Percentiles rank a stretch among this genome's conserved stretches.
Conservation (phyloP, 2,329 filamentous ascomycete species). For the Emmonsiellopsis sp. region DNA sequence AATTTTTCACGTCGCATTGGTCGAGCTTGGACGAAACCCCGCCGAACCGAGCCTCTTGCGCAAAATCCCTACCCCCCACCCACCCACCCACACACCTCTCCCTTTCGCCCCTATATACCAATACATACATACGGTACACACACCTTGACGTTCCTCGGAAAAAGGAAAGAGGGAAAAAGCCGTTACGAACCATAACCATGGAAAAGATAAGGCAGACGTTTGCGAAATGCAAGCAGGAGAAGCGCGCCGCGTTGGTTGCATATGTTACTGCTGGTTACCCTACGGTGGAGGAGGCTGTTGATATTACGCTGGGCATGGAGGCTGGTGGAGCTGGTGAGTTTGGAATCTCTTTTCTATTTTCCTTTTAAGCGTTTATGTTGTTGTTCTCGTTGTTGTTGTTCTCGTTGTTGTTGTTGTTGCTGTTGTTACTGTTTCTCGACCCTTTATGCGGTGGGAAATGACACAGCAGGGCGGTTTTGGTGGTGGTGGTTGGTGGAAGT, state of each 20-base stretch:
- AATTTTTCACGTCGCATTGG: too few species aligned
- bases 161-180: neutral
- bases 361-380: neutral
- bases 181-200: slow-evolving; percentile 23
- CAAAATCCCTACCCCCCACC: too few species aligned
- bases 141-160: neutral
- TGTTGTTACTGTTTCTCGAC: neutral
- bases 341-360: neutral
- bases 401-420: neutral
- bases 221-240: slow-evolving; percentile 47
- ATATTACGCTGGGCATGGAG: slow-evolving; percentile 81
- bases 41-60: too few species aligned
- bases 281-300: slow-evolving; percentile 67
- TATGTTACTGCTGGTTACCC: slow-evolving; percentile 96
- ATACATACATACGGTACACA: too few species aligned
- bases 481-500: neutral
- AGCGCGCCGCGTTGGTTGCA: slow-evolving; percentile 73
- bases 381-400: neutral
- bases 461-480: neutral
- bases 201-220: slow-evolving; percentile 48
- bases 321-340: slow-evolving; percentile 74
- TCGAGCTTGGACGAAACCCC: too few species aligned
- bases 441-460: neutral
- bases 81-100: too few species aligned
- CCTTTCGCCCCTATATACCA: too few species aligned